Evolutionary conservation across 2,329 filamentous ascomycete species (phyloP).

Genomic region (Colletotrichum falcatum): DNA sequence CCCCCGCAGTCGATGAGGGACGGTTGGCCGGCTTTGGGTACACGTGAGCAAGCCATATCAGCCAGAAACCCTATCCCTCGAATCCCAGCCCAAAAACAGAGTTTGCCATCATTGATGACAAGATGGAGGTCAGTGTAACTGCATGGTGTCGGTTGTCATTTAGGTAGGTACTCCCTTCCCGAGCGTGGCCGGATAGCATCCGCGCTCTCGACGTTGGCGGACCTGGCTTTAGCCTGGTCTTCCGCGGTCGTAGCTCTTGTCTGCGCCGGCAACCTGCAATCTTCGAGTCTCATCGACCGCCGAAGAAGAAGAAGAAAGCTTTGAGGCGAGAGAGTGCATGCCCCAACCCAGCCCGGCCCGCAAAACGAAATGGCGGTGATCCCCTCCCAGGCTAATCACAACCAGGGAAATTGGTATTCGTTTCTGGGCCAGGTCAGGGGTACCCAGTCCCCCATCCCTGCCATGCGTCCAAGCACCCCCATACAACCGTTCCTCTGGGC

Average conservation of each 20-base stretch:
- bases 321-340: background rate
- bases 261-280: conserved; percentile 21
- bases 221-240: conserved; percentile 17
- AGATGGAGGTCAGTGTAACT: conserved; percentile 2
- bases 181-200: conserved; percentile 31
- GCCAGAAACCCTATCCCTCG: background rate
- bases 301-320: conserved; percentile 32
- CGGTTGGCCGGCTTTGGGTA: background rate
- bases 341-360: conserved; percentile 31
- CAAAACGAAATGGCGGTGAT: conserved; percentile 42
- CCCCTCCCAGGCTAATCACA: conserved; percentile 34
- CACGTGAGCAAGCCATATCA: background rate
- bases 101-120: conserved; percentile 4
- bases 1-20: background rate
- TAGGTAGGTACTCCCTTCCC: background rate
- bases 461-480: conserved; percentile 37
- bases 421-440: conserved; percentile 36
- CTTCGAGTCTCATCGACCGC: conserved; percentile 26
- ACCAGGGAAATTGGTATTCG: conserved; percentile 42
- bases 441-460: conserved; percentile 33
- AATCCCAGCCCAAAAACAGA: conserved; percentile 3
- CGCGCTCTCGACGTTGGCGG: conserved; percentile 24
- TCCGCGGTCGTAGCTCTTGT: conserved; percentile 24
- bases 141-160: conserved; percentile 1
- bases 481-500: conserved; percentile 41